These are phyloP conservation scores for Sclerotinia spermophila DNA, from an alignment of 2,329 filamentous ascomycete genomes.

Conservation along the genomic window DNA sequence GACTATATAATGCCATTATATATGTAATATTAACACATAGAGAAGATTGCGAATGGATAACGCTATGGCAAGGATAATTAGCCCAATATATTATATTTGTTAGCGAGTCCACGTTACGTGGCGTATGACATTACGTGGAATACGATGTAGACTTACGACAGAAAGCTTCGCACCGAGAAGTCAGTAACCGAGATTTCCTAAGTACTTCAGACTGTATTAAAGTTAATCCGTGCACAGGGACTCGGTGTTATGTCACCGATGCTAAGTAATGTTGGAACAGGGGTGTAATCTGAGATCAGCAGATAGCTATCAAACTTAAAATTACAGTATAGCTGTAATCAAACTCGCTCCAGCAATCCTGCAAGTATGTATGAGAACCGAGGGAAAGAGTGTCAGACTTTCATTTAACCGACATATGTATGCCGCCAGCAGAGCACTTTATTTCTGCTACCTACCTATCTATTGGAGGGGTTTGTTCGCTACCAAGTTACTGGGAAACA, in stretches of 20 bases:
- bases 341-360: neutral
- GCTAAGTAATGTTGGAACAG: neutral
- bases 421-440: neutral
- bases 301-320: neutral
- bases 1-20: neutral
- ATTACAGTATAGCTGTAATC: neutral
- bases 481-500: neutral
- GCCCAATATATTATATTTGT: neutral
- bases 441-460: neutral
- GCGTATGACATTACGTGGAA: too few species aligned
- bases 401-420: neutral
- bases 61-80: neutral
- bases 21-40: neutral
- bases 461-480: neutral
- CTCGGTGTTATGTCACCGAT: neutral
- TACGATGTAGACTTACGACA: neutral
- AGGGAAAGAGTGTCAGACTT: neutral
- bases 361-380: neutral
- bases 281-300: too few species aligned
- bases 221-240: neutral
- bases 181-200: neutral
- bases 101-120: neutral
- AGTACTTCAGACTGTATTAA: neutral
- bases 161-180: neutral
- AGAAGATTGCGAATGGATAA: neutral